Conservation (phyloP, 108 stramenopile species). For the Fragilariopsis cylindrus region DNA sequence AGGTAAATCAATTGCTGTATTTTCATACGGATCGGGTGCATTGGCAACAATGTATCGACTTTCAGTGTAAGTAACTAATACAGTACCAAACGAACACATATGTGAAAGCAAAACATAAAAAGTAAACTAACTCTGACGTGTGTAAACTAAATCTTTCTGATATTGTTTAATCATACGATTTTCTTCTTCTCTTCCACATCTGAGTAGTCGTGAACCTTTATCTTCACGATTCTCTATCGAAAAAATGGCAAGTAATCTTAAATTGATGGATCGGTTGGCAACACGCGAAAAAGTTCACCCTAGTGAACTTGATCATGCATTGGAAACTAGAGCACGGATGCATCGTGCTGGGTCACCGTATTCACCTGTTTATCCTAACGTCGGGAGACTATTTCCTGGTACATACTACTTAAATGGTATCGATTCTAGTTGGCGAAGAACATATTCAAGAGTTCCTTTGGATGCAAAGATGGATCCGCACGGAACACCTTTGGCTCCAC, state of each 20-base stretch:
- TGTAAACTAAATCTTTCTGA: neutral
- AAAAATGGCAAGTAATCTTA: constrained; percentile 72
- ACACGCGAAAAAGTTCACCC: constrained; percentile 86
- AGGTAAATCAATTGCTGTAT: constrained; percentile 75
- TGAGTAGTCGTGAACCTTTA: constrained; percentile 28
- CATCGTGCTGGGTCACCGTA: constrained; percentile 83
- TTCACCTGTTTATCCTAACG: constrained; percentile 83
- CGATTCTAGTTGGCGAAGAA: constrained; percentile 75
- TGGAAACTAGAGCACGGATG: constrained; percentile 88
- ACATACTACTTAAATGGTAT: constrained; percentile 91
- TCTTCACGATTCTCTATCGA: constrained; percentile 69
- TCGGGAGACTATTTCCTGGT: constrained; percentile 87
- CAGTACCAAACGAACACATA: neutral
- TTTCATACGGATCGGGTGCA: constrained; percentile 88
- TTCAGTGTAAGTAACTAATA: constrained; percentile 54
- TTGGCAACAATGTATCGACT: constrained; percentile 94
- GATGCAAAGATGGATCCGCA: constrained; percentile 52
- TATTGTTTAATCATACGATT: neutral
- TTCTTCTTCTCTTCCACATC: neutral
- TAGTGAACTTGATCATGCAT: constrained; percentile 88
- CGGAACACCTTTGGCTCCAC: constrained; percentile 73
- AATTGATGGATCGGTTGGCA: constrained; percentile 70
- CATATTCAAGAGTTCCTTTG: constrained; percentile 80
- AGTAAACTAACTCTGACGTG: neutral
- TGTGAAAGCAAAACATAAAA: neutral